A percentile compares a stretch with the other conserved stretches of the same genome.
Evolutionary conservation across 805 yeast species (phyloP).

Genomic region (Metschnikowia picachoensis): DNA sequence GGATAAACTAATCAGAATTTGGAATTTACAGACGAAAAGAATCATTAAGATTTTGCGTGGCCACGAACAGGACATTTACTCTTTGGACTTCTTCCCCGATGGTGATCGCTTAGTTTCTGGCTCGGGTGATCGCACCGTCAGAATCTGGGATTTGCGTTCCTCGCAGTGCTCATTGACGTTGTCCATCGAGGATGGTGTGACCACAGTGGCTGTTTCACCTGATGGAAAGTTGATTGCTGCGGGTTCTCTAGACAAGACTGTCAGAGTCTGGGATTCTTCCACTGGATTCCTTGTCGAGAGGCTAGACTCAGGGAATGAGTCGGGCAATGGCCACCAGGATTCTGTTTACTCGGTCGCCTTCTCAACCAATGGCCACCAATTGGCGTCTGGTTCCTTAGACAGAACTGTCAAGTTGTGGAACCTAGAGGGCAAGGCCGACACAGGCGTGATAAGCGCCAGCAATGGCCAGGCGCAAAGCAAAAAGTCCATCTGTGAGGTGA

Average conservation of each 20-base stretch:
- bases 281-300: conserved; percentile 91
- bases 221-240: conserved; percentile 94
- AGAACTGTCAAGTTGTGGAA: conserved; percentile 96
- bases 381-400: conserved; percentile 93
- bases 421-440: conserved; percentile 52
- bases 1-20: conserved; percentile 85
- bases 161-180: conserved; percentile 87
- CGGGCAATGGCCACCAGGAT: conserved; percentile 92
- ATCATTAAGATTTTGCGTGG: conserved; percentile 85
- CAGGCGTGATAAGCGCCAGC: conserved; percentile 19
- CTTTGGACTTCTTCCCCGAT: conserved; percentile 90
- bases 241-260: conserved; percentile 92
- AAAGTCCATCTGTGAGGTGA: conserved; percentile 72
- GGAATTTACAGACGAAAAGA: conserved; percentile 87
- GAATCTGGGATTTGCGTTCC: conserved; percentile 91
- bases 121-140: conserved; percentile 92
- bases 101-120: conserved; percentile 94
- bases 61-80: conserved; percentile 96
- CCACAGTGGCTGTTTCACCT: conserved; percentile 96
- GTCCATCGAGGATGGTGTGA: conserved; percentile 94
- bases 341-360: conserved; percentile 94
- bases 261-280: conserved; percentile 93
- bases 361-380: conserved; percentile 85
- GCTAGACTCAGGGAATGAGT: conserved; percentile 82
- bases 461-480: conserved; percentile 21